A percentile compares a stretch with the other conserved stretches of the same genome.
Evolutionary conservation across 768 basidiomycete genomes (phyloP).

Genomic region (Heimioporus sp.): DNA sequence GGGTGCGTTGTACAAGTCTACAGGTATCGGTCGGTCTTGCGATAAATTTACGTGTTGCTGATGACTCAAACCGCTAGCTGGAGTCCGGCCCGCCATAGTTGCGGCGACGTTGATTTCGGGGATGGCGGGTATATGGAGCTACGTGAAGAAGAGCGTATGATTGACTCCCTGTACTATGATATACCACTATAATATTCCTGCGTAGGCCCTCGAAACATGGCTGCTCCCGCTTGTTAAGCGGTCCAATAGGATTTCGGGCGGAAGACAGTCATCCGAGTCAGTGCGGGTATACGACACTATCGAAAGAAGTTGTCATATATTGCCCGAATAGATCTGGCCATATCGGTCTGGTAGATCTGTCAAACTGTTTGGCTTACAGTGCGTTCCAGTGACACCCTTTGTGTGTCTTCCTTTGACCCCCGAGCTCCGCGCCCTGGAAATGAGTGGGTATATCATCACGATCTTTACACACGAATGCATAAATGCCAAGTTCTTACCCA

Average conservation of each 20-base stretch:
- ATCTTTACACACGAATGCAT: conserved; percentile 35
- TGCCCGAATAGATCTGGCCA: conserved; percentile 30
- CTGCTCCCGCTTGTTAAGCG: conserved; percentile 23
- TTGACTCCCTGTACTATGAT: conserved; percentile 39
- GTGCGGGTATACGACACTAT: conserved; percentile 22
- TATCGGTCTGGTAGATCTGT: conserved; percentile 37
- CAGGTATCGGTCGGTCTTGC: conserved; percentile 52
- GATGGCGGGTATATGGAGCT: conserved; percentile 91
- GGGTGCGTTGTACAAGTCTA: conserved; percentile 90
- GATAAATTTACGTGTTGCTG: conserved; percentile 36
- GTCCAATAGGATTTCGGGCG: conserved; percentile 24
- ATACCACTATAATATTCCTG: conserved; percentile 47
- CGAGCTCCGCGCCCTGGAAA: conserved; percentile 41
- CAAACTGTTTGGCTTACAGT: conserved; percentile 31
- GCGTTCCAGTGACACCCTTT: conserved; percentile 33
- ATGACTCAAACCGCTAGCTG: conserved; percentile 60
- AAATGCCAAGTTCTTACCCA: conserved; percentile 37
- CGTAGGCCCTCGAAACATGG: conserved; percentile 28
- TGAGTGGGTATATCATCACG: conserved; percentile 37
- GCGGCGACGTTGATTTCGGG: conserved; percentile 89
- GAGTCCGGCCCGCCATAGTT: conserved; percentile 83
- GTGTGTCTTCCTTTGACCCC: conserved; percentile 37
- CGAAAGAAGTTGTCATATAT: conserved; percentile 31
- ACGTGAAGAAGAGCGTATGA: conserved; percentile 88
- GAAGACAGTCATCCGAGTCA: conserved; percentile 11